Conservation (phyloP, 345 rosid genomes). For the Nephelium lappaceum region DNA sequence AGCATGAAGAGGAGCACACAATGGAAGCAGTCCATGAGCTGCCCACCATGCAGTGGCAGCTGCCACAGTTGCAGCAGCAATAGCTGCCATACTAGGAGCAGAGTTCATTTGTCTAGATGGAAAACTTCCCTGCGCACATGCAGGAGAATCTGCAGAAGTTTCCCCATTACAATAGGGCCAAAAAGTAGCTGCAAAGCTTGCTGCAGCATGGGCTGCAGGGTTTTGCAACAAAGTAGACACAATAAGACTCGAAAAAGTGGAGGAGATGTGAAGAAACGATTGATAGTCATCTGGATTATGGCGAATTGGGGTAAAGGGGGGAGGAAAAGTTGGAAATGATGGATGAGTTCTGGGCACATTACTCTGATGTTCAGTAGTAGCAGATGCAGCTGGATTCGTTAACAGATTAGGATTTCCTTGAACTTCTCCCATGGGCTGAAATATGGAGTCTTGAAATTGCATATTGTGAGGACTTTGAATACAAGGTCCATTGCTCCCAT, state of each 20-base stretch:
- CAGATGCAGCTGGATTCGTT: slow-evolving; percentile 56
- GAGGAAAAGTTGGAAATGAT: slow-evolving; percentile 59
- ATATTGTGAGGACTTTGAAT: slow-evolving; percentile 47
- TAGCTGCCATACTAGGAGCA: slow-evolving; percentile 64
- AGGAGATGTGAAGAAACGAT: slow-evolving; percentile 71
- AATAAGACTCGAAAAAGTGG: slow-evolving; percentile 73
- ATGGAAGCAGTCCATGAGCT: slow-evolving; percentile 82
- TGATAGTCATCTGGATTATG: slow-evolving; percentile 65
- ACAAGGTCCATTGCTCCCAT: slow-evolving; percentile 52
- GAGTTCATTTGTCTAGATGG: slow-evolving; percentile 49
- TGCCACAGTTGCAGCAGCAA: slow-evolving; percentile 89
- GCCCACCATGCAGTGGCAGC: slow-evolving; percentile 99
- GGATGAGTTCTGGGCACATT: slow-evolving; percentile 45
- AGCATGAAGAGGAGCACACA: slow-evolving; percentile 68
- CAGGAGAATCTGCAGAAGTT: slow-evolving; percentile 52
- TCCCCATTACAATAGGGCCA: slow-evolving; percentile 71
- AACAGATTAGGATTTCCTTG: slow-evolving; percentile 42
- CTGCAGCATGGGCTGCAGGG: slow-evolving; percentile 86
- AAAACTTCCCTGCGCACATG: slow-evolving; percentile 42
- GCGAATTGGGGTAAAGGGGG: slow-evolving; percentile 44
- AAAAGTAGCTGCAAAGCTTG: slow-evolving; percentile 76
- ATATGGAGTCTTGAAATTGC: slow-evolving; percentile 48
- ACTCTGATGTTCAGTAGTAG: slow-evolving; percentile 50
- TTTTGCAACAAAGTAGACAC: slow-evolving; percentile 74
- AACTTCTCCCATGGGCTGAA: slow-evolving; percentile 50